phyloP scores from a whole-genome alignment of 495 filamentous ascomycete species.

The Cairneyella variabilis region DNA sequence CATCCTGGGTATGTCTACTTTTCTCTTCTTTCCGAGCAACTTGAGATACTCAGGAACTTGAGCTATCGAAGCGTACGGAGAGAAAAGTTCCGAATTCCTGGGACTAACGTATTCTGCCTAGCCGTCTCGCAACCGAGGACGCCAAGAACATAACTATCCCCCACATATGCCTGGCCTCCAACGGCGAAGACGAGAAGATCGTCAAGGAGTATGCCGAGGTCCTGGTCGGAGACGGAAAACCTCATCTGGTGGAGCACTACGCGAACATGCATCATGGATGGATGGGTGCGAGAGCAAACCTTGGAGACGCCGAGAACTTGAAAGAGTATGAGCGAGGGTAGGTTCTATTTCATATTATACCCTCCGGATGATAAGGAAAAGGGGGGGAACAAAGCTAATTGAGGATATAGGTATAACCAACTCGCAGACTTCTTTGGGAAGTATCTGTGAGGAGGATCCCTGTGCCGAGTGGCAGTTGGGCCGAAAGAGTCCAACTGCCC shows the following conservation, averaged over 20 bases:
- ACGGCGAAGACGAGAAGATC: constrained; percentile 43
- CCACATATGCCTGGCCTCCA: constrained; percentile 46
- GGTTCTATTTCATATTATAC: neutral
- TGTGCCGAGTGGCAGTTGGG: no score
- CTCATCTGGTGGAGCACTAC: constrained; percentile 47
- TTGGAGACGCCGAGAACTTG: constrained; percentile 43
- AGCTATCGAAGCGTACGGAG: no score
- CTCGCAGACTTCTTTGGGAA: constrained; percentile 13
- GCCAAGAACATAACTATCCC: constrained; percentile 45
- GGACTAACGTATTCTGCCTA: no score
- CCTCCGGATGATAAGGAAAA: neutral
- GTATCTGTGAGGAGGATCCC: constrained; percentile 6
- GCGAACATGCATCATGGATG: constrained; percentile 54
- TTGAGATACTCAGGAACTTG: no score
- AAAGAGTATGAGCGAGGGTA: constrained; percentile 47
- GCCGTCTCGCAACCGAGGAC: constrained; percentile 38
- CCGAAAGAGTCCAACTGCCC: no score
- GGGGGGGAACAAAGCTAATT: neutral
- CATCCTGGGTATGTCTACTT: constrained; percentile 38
- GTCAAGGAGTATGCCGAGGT: constrained; percentile 39
- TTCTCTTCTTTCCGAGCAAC: no score
- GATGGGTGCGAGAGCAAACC: constrained; percentile 55
- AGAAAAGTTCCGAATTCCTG: no score
- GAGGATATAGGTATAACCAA: constrained; percentile 12
- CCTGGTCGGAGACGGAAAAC: constrained; percentile 35